Conservation (phyloP, 352 stramenopile genomes). For the Phytophthora tubulina region DNA sequence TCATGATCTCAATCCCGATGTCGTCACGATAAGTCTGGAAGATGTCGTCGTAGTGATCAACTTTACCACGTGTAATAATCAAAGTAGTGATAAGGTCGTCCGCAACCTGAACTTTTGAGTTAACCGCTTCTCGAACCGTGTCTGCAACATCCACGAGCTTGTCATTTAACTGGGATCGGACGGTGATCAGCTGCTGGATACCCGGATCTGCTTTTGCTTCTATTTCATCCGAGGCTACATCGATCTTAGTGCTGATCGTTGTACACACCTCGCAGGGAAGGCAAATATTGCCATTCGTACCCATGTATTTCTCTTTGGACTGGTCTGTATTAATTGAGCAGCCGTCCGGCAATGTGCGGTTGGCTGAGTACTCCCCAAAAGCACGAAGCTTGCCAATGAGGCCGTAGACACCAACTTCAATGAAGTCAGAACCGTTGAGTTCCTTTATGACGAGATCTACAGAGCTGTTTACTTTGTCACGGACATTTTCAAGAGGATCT, state of each 20-base stretch:
- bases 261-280: conserved; percentile 55
- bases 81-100: conserved; percentile 42
- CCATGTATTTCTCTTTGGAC: conserved; percentile 25
- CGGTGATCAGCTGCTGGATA: conserved; percentile 42
- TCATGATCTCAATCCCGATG: conserved; percentile 51
- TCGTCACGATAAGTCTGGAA: conserved; percentile 51
- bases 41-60: conserved; percentile 39
- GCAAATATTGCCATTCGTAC: conserved; percentile 41
- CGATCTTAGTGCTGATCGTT: conserved; percentile 50
- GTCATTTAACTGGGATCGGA: conserved; percentile 43
- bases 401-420: conserved; percentile 47
- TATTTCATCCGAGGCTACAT: conserved; percentile 44
- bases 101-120: conserved; percentile 40
- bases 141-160: conserved; percentile 48
- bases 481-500: conserved; percentile 53
- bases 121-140: conserved; percentile 49
- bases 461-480: conserved; percentile 52
- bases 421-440: conserved; percentile 55
- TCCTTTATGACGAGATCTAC: conserved; percentile 40
- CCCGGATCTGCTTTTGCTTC: conserved; percentile 46
- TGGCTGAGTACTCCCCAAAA: conserved; percentile 47
- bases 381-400: conserved; percentile 41
- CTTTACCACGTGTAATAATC: conserved; percentile 29
- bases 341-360: conserved; percentile 47
- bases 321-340: conserved; percentile 39